These are phyloP conservation scores for Dactylis glomerata DNA, from an alignment of 176 grass and related monocot species.

Conservation along the genomic window DNA sequence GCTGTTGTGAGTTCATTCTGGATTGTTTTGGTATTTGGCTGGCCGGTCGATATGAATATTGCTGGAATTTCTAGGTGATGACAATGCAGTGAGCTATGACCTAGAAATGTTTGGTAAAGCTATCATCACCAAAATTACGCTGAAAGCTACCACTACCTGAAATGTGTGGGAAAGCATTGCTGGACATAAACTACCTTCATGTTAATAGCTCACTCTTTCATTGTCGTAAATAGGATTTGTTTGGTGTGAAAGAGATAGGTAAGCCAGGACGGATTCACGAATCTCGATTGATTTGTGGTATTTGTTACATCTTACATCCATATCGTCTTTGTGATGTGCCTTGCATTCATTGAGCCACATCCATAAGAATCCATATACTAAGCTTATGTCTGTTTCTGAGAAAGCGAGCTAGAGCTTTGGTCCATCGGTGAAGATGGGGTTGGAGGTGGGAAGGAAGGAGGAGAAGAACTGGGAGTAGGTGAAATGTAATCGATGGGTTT, in stretches of 20 bases:
- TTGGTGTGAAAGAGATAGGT: background rate
- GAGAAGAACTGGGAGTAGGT: no score
- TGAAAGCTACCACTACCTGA: background rate
- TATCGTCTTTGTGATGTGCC: background rate
- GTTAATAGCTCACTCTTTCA: background rate
- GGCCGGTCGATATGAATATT: background rate
- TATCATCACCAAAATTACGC: background rate
- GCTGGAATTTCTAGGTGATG: slow-evolving; percentile 16
- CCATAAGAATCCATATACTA: background rate
- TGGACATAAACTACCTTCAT: background rate
- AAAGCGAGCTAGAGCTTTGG: background rate
- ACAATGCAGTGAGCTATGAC: background rate
- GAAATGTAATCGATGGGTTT: no score
- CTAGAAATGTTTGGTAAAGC: background rate
- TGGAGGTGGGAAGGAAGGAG: no score
- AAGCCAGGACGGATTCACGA: background rate
- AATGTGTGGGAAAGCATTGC: background rate
- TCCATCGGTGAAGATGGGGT: no score
- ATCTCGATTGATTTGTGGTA: background rate
- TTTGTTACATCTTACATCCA: background rate
- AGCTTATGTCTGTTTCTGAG: background rate
- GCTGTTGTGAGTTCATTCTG: background rate
- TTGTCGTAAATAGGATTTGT: background rate
- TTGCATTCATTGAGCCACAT: slow-evolving; percentile 5
- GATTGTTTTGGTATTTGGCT: background rate